Percentiles rank a stretch among this genome's conserved stretches.
These are phyloP conservation scores for Leishmania guyanensis DNA, from an alignment of 208 protist species.

Conservation along the genomic window DNA sequence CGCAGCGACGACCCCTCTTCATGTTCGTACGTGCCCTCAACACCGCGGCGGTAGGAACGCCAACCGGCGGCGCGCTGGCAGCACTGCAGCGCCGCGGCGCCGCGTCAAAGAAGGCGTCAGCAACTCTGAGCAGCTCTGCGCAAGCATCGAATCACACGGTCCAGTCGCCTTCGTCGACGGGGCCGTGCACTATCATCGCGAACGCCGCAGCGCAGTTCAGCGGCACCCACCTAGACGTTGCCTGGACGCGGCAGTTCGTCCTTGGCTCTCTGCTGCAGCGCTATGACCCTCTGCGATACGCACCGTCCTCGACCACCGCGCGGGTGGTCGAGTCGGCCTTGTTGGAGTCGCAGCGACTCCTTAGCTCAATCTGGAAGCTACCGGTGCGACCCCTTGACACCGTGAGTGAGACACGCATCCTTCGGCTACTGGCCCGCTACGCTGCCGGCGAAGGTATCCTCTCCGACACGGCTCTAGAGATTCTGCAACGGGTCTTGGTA, in stretches of 20 bases:
- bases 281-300: slow-evolving; percentile 43
- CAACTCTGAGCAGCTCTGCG: neutral
- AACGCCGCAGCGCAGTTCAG: slow-evolving; percentile 54
- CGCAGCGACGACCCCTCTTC: neutral
- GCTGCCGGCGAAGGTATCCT: slow-evolving; percentile 66
- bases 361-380: slow-evolving; percentile 63
- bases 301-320: neutral
- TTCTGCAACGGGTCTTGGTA: slow-evolving; percentile 49
- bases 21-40: neutral
- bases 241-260: slow-evolving; percentile 82
- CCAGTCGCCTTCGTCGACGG: neutral
- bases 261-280: slow-evolving; percentile 77
- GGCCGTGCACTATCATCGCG: slow-evolving; percentile 7
- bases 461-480: slow-evolving; percentile 56
- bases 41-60: neutral
- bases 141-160: neutral
- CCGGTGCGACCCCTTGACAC: slow-evolving; percentile 62
- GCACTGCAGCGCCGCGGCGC: neutral
- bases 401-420: slow-evolving; percentile 70
- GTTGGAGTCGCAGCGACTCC: slow-evolving; percentile 58
- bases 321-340: slow-evolving; percentile 47
- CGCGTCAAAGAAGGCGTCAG: neutral
- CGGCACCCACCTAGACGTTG: slow-evolving; percentile 53
- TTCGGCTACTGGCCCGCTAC: slow-evolving; percentile 80
- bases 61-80: neutral